Conservation (phyloP, 176 grass and related monocot species). For the Musa acuminata region DNA sequence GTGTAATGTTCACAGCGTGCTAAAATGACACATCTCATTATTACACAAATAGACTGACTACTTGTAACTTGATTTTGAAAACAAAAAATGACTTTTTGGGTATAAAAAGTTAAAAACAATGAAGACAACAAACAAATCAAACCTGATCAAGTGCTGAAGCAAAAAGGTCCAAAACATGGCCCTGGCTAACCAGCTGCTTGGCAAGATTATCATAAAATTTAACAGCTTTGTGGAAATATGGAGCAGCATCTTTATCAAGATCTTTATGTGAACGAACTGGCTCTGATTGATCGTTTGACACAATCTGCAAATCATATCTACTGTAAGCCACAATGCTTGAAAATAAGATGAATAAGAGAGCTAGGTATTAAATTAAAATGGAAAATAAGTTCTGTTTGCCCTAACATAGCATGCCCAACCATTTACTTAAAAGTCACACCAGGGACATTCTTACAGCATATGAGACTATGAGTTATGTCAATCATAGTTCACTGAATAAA, state of each 20-base stretch:
- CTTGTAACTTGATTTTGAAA: neutral
- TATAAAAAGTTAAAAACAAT: neutral
- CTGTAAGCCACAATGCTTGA: slow-evolving; percentile 13
- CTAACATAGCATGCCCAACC: neutral
- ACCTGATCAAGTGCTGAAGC: slow-evolving; percentile 99
- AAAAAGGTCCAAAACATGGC: slow-evolving; percentile 88
- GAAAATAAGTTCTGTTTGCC: too few species aligned
- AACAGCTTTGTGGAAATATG: slow-evolving; percentile 87
- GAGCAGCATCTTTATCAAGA: slow-evolving; percentile 85
- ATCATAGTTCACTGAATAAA: neutral
- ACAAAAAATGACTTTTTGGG: neutral
- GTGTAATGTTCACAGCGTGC: neutral
- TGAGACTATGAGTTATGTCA: neutral
- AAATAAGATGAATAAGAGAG: neutral
- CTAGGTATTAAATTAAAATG: neutral
- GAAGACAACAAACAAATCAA: neutral
- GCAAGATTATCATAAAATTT: slow-evolving; percentile 91
- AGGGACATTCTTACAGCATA: neutral
- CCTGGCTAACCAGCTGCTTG: slow-evolving; percentile 85
- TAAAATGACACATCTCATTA: neutral
- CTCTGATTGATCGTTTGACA: slow-evolving; percentile 91
- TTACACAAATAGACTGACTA: neutral
- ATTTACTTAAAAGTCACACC: neutral
- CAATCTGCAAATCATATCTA: slow-evolving; percentile 53
- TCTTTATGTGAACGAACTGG: slow-evolving; percentile 96